Evolutionary conservation across 108 stramenopile genomes (phyloP), one percentile per base, ranked within the genome.

Genomic region (Parietichytrium sp.): DNA sequence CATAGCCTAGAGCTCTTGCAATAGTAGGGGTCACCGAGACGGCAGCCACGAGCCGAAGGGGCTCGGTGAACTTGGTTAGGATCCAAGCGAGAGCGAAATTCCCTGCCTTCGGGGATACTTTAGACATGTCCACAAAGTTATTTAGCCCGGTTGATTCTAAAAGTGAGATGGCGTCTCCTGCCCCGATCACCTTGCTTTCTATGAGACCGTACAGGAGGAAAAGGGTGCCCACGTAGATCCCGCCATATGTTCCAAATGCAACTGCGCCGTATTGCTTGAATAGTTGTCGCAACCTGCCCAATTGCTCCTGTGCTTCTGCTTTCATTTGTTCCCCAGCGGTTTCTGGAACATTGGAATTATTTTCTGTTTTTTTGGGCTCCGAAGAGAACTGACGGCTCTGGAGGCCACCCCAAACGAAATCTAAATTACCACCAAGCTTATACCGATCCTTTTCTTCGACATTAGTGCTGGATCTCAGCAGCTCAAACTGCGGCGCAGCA

Each of bases 21-120:
- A 72, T 3, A 6, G 20, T n/a, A 16, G 61, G 61, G n/a, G 61
- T 72, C 23, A 72, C 42, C 23, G 38, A n/a, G 15, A 72, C 38
- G 10, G 61, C 61, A 16, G 45, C 7, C 29, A 72, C 29, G 15
- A 72, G 42, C 20, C 61, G 61, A 15, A 25, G 8, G 7, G 61
- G 61, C 42, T 72, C 61, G 20, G 61, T 72, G 20, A 72, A 72
- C 2, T 72, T 72, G 18, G 61, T 72, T n/a, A 72, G 61, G 61
- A 72, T 72, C 61, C 61, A 72, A 10, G 61, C 61, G 13, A 27
- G 20, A 10, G 61, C 61, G 33, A 72, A 72, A 20, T 72, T 72
- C 10, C 61, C 61, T 23, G 25, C 25, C 3, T 42, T 33, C 61
- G 61, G 61, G 20, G 36, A 45, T n/a, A 72, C 45, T 23, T 45